A percentile compares a stretch with the other conserved stretches of the same genome.
These are phyloP conservation scores for Pyracantha coccinea DNA, from an alignment of 331 rosid species.

Conservation along the genomic window DNA sequence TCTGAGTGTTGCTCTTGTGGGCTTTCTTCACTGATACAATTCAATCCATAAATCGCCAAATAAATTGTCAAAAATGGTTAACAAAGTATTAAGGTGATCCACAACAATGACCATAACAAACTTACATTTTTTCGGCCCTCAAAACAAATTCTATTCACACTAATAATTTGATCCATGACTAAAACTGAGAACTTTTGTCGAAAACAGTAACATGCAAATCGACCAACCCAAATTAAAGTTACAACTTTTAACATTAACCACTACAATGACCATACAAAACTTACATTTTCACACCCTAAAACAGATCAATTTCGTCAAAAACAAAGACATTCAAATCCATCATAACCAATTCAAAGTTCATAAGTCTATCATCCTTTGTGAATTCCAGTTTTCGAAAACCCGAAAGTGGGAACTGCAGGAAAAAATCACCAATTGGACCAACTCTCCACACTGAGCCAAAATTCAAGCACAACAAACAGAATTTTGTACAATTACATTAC, in stretches of 20 bases:
- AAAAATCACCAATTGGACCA: neutral
- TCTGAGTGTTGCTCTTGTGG: conserved; percentile 47
- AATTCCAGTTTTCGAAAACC: neutral
- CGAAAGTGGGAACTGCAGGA: neutral
- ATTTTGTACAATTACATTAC: neutral
- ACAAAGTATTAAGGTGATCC: neutral
- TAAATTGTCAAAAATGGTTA: neutral
- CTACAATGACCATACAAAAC: neutral
- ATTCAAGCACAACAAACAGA: neutral
- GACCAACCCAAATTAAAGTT: neutral
- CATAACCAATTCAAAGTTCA: neutral
- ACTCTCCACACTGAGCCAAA: neutral
- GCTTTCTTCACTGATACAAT: conserved; percentile 45
- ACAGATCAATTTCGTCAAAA: neutral
- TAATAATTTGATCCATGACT: neutral
- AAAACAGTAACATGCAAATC: neutral
- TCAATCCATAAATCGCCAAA: conserved; percentile 4
- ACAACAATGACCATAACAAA: neutral
- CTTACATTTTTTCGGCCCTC: too few relatives aligned
- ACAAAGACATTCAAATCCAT: neutral
- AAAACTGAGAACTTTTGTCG: neutral
- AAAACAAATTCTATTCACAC: too few relatives aligned
- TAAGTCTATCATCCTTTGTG: neutral
- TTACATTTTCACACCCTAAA: neutral
- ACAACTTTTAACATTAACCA: neutral